Percentiles rank a stretch among this genome's conserved stretches.
phyloP scores from a whole-genome alignment of 2,329 filamentous ascomycete species.

The Fonsecaea multimorphosa region DNA sequence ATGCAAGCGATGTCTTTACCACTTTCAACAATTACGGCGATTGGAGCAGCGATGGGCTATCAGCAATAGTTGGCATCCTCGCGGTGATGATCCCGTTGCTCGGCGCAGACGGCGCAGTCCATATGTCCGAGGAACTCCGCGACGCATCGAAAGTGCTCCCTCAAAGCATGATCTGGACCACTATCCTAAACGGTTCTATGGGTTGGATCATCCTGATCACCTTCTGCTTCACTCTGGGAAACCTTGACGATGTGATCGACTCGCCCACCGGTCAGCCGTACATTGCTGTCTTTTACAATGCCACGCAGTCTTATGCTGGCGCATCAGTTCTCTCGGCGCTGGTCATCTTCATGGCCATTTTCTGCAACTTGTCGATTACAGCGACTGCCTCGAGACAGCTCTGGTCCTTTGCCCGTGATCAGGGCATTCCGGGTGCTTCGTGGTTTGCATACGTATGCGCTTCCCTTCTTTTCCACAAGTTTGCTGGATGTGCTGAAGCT shows the following conservation, averaged over 20 bases:
- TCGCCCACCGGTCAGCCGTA: slow-evolving; percentile 47
- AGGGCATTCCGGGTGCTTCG: slow-evolving; percentile 47
- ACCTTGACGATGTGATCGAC: slow-evolving; percentile 43
- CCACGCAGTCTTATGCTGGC: slow-evolving; percentile 44
- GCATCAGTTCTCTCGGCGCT: slow-evolving; percentile 45
- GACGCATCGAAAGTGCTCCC: slow-evolving; percentile 48
- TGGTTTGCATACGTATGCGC: slow-evolving; percentile 36
- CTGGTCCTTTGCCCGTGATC: slow-evolving; percentile 52
- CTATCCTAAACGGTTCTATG: slow-evolving; percentile 47
- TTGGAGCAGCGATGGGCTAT: slow-evolving; percentile 45
- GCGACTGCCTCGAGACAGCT: slow-evolving; percentile 49
- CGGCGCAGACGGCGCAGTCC: slow-evolving; percentile 41
- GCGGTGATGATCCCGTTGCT: slow-evolving; percentile 40
- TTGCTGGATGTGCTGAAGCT: neutral
- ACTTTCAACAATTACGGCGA: slow-evolving; percentile 49
- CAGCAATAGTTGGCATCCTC: slow-evolving; percentile 42
- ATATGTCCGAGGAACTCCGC: slow-evolving; percentile 48
- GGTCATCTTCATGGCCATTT: slow-evolving; percentile 44
- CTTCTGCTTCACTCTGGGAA: slow-evolving; percentile 47
- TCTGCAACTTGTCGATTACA: slow-evolving; percentile 44
- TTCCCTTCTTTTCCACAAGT: slow-evolving; percentile 28
- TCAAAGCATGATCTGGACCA: slow-evolving; percentile 46
- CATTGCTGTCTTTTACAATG: slow-evolving; percentile 47
- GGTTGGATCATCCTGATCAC: slow-evolving; percentile 49
- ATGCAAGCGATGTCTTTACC: slow-evolving; percentile 48